Evolutionary conservation across 371 early-diverging fungal genomes (phyloP), one percentile per base, ranked within the genome.

Genomic region (Lichtheimia ramosa): DNA sequence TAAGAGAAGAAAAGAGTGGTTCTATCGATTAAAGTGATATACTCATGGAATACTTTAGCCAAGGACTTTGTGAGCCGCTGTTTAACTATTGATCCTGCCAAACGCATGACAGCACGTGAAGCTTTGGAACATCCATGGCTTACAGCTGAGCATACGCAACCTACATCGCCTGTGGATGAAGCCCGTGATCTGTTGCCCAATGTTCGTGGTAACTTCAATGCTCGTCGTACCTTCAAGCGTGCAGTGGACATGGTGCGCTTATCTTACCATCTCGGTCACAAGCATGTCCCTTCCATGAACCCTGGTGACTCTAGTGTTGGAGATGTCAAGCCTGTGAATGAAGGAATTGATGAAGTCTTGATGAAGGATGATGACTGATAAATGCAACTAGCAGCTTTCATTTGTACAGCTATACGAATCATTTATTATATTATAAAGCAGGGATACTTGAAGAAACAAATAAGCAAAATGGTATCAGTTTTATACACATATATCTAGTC

Each of bases 181-280:
- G 61, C 61, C 16, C 63, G 66, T 16, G 81, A 91, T 65, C 69
- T 95, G 52, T 76, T 94, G 65, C 91, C 92, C 15, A 84, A 75
- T 52, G 87, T 95, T 59, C 82, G 83, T 41, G 79, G 89, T 64
- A 92, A 92, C 71, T 93, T 94, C 68, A 89, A 92, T 68, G 92
- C 93, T 7, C 85, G 88, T 58, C 79, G 84, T 28, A 88, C 87
- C 18, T 85, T 91, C 77, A 86, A 82, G 56, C 85, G 85, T 34
- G 92, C 92, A 8, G 83, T 91, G 54, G 68, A 83, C 42, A 62
- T 86, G 69, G 71, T 88, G 15, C 77, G 78, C 16, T 64, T 81
- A 6, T 77, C 81, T 12, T 63, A 75, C 43, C 77, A 80, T 46
- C 69, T 80, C 28, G 67, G 75, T 2, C 71, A 77, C 34, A 73